Conservation (phyloP, 2,329 filamentous ascomycete genomes). For the Microsporum audouinii region DNA sequence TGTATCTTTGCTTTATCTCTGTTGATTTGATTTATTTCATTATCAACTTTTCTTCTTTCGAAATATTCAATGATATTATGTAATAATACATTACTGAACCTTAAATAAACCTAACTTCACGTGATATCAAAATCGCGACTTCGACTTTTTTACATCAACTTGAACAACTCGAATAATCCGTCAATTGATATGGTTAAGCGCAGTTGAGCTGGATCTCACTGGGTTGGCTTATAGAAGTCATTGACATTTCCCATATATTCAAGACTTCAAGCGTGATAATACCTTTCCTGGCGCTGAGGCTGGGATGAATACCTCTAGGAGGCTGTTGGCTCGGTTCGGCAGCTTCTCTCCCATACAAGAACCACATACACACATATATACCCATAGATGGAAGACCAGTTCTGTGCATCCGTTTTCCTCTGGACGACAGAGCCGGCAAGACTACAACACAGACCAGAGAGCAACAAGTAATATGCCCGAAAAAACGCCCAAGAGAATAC, state of each 20-base stretch:
- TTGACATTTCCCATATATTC: not conserved
- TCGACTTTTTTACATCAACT: not conserved
- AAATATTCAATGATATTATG: not conserved
- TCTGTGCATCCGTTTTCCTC: not conserved
- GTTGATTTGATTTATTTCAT: not conserved
- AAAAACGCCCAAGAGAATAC: slow-evolving; percentile 43
- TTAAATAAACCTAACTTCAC: not conserved
- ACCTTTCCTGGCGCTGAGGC: not conserved
- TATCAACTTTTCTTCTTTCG: not conserved
- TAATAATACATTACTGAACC: not conserved
- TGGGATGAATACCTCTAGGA: not conserved
- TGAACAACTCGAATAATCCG: not conserved
- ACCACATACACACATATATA: not conserved
- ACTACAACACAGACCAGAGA: not conserved
- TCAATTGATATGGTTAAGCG: not conserved
- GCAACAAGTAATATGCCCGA: slow-evolving; percentile 4
- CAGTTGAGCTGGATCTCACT: not conserved
- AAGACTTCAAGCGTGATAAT: not conserved
- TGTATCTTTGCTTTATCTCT: not conserved
- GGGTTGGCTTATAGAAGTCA: not conserved
- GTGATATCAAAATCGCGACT: not conserved
- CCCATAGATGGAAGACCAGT: not conserved
- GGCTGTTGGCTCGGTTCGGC: not conserved
- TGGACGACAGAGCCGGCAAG: not conserved
- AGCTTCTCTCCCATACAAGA: not conserved